phyloP scores from a whole-genome alignment of 306 rosid species.

The Cucumis melo region DNA sequence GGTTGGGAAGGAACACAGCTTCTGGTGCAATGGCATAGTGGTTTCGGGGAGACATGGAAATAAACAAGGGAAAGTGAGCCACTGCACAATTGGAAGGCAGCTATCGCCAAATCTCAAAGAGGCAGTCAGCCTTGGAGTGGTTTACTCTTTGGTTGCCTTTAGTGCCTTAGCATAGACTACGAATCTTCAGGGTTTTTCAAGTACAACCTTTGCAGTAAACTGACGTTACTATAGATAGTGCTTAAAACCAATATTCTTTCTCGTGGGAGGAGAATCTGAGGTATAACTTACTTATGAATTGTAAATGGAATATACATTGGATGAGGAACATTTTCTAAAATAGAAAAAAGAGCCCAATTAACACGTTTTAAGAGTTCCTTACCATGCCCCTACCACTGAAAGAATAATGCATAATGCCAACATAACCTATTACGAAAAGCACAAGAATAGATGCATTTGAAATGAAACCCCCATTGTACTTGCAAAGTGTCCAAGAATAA shows the following conservation, averaged over 20 bases:
- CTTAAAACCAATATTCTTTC: background rate
- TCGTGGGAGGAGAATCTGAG: background rate
- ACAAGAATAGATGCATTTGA: background rate
- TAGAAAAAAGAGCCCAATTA: background rate
- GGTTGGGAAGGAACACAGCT: background rate
- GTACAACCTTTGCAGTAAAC: background rate
- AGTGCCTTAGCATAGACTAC: background rate
- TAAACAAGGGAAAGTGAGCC: background rate
- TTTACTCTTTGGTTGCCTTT: background rate
- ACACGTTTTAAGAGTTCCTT: background rate
- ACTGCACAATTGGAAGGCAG: background rate
- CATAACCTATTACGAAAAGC: background rate
- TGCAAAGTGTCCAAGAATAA: background rate
- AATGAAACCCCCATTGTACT: background rate
- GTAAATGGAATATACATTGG: background rate
- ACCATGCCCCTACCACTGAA: background rate
- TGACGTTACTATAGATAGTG: background rate
- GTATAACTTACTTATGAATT: background rate
- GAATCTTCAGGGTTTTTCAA: background rate
- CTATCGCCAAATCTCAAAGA: background rate
- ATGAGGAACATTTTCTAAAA: background rate
- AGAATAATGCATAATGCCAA: background rate
- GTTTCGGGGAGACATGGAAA: background rate
- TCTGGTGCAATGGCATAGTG: background rate
- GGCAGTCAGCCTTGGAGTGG: background rate